These are phyloP conservation scores for Cladophialophora bantiana DNA, from an alignment of 2,329 filamentous ascomycete species.

Conservation along the genomic window DNA sequence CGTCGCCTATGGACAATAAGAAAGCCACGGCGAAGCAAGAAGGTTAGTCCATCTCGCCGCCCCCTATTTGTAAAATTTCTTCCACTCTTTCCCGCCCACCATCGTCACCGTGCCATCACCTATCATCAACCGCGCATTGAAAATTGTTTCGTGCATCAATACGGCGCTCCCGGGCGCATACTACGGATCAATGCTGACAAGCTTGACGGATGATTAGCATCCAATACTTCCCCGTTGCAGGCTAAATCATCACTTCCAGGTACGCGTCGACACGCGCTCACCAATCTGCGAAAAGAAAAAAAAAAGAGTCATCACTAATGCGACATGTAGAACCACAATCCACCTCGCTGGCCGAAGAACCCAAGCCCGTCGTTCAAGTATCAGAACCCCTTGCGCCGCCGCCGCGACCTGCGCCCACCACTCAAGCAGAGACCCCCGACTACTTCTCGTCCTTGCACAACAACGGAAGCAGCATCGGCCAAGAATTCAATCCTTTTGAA, in stretches of 20 bases:
- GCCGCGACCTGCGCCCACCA: slow-evolving; percentile 64
- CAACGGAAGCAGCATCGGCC: slow-evolving; percentile 55
- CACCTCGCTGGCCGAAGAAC: slow-evolving; percentile 45
- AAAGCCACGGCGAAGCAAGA: slow-evolving; percentile 49
- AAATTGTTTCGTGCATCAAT: slow-evolving; percentile 18
- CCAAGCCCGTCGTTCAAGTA: slow-evolving; percentile 61
- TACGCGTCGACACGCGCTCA: slow-evolving; percentile 30
- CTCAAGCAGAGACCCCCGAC: slow-evolving; percentile 66
- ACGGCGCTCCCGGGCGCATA: slow-evolving; percentile 4
- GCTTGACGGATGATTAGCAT: slow-evolving; percentile 21
- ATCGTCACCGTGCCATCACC: slow-evolving; percentile 19
- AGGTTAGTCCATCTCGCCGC: slow-evolving; percentile 44
- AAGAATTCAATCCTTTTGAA: slow-evolving; percentile 95
- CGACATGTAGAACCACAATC: slow-evolving; percentile 42
- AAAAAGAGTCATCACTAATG: slow-evolving; percentile 9
- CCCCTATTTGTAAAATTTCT: slow-evolving; percentile 35
- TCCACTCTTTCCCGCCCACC: slow-evolving; percentile 7
- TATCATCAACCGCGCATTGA: slow-evolving; percentile 25
- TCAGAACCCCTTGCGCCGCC: slow-evolving; percentile 74
- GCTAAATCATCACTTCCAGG: slow-evolving; percentile 37
- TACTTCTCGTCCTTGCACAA: slow-evolving; percentile 70
- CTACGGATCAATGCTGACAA: slow-evolving; percentile 22
- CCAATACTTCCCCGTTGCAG: slow-evolving; percentile 37
- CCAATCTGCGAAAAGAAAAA: not conserved
- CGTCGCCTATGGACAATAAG: slow-evolving; percentile 54